Evolutionary conservation across 495 filamentous ascomycete genomes (phyloP).

Genomic region (Opeltia flavorubescens): DNA sequence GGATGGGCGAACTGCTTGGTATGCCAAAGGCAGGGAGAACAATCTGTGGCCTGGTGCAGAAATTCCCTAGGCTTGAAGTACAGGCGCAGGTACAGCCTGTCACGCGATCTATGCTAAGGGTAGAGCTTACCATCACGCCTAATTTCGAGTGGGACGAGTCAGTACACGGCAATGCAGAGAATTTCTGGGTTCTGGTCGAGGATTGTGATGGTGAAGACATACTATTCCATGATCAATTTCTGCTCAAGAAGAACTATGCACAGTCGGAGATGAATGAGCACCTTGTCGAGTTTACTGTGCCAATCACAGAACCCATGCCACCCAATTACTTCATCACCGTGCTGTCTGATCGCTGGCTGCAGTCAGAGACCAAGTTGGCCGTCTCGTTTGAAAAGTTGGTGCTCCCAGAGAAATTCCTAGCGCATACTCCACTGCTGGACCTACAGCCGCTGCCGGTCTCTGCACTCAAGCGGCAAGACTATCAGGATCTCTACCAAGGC

Average conservation of each 20-base stretch:
- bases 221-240: constrained; percentile 87
- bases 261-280: constrained; percentile 75
- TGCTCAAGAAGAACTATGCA: constrained; percentile 78
- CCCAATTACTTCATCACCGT: constrained; percentile 96
- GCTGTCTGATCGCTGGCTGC: constrained; percentile 94
- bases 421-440: constrained; percentile 80
- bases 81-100: constrained; percentile 89
- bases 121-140: constrained; percentile 84
- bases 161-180: constrained; percentile 75
- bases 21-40: constrained; percentile 78
- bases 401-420: constrained; percentile 87
- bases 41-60: constrained; percentile 74
- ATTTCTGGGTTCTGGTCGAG: constrained; percentile 93
- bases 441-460: constrained; percentile 80
- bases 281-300: constrained; percentile 91
- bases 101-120: constrained; percentile 87
- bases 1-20: constrained; percentile 91
- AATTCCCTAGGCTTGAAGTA: constrained; percentile 85
- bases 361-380: constrained; percentile 84
- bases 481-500: constrained; percentile 62
- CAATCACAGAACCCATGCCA: constrained; percentile 94
- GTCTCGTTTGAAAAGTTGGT: constrained; percentile 91
- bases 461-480: constrained; percentile 78
- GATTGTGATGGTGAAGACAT: constrained; percentile 97
- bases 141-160: constrained; percentile 94